These are phyloP conservation scores for Rhizophagus sp. DNA, from an alignment of 192 early-diverging fungal species.

Conservation along the genomic window DNA sequence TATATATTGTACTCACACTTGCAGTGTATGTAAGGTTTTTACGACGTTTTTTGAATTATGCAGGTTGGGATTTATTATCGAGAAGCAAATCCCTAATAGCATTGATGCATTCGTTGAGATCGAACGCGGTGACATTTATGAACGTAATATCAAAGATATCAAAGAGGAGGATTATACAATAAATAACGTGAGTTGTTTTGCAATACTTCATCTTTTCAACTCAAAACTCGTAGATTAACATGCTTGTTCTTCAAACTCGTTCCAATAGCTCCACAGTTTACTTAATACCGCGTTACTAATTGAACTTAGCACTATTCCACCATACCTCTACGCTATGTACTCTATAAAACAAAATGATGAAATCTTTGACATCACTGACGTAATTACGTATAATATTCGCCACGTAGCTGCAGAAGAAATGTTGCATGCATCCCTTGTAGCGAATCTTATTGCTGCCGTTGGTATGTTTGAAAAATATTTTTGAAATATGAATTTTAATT, in stretches of 20 bases:
- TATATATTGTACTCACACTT: background rate
- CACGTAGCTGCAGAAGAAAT: conserved; percentile 24
- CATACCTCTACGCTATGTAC: conserved; percentile 25
- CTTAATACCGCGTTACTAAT: conserved; percentile 15
- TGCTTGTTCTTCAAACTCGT: background rate
- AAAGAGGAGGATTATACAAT: background rate
- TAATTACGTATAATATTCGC: background rate
- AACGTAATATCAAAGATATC: background rate
- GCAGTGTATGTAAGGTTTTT: background rate
- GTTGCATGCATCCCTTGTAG: conserved; percentile 19
- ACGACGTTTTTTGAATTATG: background rate
- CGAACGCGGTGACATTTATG: background rate
- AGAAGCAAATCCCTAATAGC: background rate
- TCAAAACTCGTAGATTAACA: background rate
- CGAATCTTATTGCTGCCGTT: conserved; percentile 28
- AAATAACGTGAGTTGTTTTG: conserved; percentile 13
- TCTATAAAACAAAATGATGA: background rate
- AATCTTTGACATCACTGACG: background rate
- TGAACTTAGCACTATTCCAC: conserved; percentile 27
- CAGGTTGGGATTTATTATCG: conserved; percentile 28
- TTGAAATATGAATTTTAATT: too few species aligned
- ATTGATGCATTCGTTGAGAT: conserved; percentile 8
- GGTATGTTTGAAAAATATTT: conserved; percentile 3
- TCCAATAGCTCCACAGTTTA: background rate
- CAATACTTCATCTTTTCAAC: background rate